Evolutionary conservation across 2,329 filamentous ascomycete species (phyloP).

Genomic region (Gremmenia infestans): DNA sequence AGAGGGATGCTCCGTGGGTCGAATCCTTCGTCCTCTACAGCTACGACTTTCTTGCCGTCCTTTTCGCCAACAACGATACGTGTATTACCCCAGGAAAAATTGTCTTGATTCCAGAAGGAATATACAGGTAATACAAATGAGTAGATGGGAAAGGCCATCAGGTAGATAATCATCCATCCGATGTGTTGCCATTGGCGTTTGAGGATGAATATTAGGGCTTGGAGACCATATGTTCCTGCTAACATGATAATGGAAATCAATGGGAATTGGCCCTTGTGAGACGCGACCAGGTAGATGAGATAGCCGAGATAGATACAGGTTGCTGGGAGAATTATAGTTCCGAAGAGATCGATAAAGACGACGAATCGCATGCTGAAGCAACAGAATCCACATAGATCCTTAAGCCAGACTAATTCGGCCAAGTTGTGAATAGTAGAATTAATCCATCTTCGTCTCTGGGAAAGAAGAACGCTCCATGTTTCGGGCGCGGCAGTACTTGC

Average conservation of each 20-base stretch:
- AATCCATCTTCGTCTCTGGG: conserved; percentile 98
- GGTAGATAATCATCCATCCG: conserved; percentile 99
- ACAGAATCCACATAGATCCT: conserved; percentile 97
- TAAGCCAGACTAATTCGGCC: conserved; percentile 80
- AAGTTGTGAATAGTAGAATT: conserved; percentile 98
- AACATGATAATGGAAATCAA: conserved; percentile 84
- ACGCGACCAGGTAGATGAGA: conserved; percentile 74
- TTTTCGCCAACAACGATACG: conserved; percentile 95
- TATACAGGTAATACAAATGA: conserved; percentile 88
- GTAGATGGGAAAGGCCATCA: conserved; percentile 92
- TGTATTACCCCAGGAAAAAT: conserved; percentile 98
- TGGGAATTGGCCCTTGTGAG: conserved; percentile 69
- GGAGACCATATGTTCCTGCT: conserved; percentile 88
- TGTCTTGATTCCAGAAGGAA: conserved; percentile 99
- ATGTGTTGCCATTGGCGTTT: conserved; percentile 98
- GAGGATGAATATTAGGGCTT: conserved; percentile 92
- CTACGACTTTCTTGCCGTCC: conserved; percentile 84
- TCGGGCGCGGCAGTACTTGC: conserved; percentile 92
- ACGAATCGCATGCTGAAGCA: conserved; percentile 98
- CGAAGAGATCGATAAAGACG: conserved; percentile 88
- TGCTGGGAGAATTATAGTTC: conserved; percentile 86
- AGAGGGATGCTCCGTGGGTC: conserved; percentile 90
- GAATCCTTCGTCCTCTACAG: conserved; percentile 78
- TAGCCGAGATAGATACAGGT: conserved; percentile 84
- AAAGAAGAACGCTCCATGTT: conserved; percentile 87